A percentile compares a stretch with the other conserved stretches of the same genome.
phyloP scores from a whole-genome alignment of 2,329 filamentous ascomycete genomes.

The Fusarium torulosum region DNA sequence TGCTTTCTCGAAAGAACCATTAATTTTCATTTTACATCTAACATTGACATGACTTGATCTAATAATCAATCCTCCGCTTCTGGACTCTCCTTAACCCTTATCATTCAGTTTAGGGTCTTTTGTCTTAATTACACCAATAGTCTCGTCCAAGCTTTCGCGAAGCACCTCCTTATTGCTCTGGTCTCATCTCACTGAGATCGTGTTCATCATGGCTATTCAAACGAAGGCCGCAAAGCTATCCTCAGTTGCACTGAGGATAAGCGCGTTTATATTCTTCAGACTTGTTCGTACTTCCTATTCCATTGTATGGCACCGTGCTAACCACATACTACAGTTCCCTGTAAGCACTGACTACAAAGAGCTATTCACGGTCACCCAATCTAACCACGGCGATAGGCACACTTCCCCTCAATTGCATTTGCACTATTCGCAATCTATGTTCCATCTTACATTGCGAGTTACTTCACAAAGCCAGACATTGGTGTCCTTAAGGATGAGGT shows the following conservation, averaged over 20 bases:
- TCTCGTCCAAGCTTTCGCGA: conserved; percentile 17
- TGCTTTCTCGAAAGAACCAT: conserved; percentile 20
- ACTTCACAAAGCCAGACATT: conserved; percentile 67
- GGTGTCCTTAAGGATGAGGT: conserved; percentile 72
- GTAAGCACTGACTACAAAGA: conserved; percentile 44
- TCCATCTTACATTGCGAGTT: conserved; percentile 71
- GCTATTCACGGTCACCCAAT: conserved; percentile 19
- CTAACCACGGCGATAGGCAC: conserved; percentile 49
- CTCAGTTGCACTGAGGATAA: conserved; percentile 55
- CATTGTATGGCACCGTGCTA: conserved; percentile 15
- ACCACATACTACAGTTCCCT: conserved; percentile 51
- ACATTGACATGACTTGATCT: conserved; percentile 25
- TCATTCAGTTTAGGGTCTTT: conserved; percentile 1
- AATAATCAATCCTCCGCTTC: conserved; percentile 31
- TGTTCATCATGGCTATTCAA: conserved; percentile 50
- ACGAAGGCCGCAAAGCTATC: conserved; percentile 51
- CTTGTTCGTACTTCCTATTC: conserved; percentile 48
- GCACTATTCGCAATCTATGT: conserved; percentile 75
- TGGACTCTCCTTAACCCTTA: conserved; percentile 39
- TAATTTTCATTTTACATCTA: conserved; percentile 25
- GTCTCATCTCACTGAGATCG: conserved; percentile 17
- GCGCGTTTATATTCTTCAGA: conserved; percentile 54
- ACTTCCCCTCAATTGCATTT: conserved; percentile 66
- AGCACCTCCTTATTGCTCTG: conserved; percentile 16
- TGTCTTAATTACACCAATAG: conserved; percentile 7